Conservation (phyloP, 1,284 basidiomycete genomes). For the Garcileccinum viscosum region DNA sequence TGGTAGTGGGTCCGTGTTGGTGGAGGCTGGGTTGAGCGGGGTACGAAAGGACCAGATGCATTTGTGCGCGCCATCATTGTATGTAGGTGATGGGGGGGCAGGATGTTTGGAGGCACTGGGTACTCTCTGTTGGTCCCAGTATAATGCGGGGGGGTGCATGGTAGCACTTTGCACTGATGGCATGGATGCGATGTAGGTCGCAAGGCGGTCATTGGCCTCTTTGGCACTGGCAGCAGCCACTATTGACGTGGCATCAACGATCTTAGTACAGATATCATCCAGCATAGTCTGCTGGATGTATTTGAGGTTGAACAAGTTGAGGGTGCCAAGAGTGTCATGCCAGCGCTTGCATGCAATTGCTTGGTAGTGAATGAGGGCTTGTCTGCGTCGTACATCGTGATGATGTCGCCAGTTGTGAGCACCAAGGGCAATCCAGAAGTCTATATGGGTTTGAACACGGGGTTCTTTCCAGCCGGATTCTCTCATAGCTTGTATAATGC, state of each 20-base stretch:
- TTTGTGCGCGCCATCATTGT: not conserved
- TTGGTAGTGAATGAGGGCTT: conserved; percentile 2
- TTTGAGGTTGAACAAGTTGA: not conserved
- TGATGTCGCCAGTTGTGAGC: not conserved
- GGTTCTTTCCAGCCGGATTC: not conserved
- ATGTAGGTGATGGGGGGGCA: not conserved
- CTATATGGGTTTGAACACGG: not conserved
- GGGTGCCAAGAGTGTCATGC: conserved; percentile 2
- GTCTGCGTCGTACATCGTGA: not conserved
- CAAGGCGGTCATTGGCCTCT: not conserved
- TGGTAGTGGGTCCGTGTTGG: not conserved
- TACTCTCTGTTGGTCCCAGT: not conserved
- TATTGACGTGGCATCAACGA: not conserved
- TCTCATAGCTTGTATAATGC: conserved; percentile 4
- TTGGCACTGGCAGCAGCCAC: not conserved
- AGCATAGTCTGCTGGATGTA: not conserved
- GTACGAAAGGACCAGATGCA: not conserved
- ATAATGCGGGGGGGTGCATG: too few species aligned
- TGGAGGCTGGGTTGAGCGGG: not conserved
- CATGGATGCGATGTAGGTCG: too few species aligned
- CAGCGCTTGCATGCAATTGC: not conserved
- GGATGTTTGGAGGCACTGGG: not conserved
- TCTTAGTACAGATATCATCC: not conserved
- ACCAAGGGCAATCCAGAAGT: conserved; percentile 1
- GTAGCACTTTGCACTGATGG: too few species aligned